Percentiles rank a stretch among this genome's conserved stretches.
phyloP scores from a whole-genome alignment of 2,329 filamentous ascomycete genomes.

The Lasiodiplodia gonubiensis region DNA sequence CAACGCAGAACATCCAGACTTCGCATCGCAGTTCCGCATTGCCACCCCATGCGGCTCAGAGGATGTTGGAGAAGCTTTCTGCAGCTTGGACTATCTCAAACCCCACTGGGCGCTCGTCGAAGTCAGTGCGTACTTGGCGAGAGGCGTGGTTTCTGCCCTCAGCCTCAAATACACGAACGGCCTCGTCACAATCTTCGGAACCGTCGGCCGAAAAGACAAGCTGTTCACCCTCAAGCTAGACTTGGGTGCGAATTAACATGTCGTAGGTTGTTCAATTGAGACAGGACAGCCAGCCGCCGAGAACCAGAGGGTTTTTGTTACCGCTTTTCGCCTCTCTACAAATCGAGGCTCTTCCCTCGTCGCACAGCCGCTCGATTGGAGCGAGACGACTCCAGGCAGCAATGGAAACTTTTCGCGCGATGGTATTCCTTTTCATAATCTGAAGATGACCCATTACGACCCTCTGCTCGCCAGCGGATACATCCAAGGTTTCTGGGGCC shows the following conservation, averaged over 20 bases:
- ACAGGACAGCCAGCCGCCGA: neutral
- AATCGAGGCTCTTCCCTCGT: neutral
- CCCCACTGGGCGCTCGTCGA: neutral
- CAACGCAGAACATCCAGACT: neutral
- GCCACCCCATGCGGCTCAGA: neutral
- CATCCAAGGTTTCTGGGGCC: neutral
- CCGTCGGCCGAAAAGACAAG: neutral
- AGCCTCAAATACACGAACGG: neutral
- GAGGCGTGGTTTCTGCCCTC: neutral
- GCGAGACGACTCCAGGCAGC: neutral
- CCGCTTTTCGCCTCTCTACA: neutral
- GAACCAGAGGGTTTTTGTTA: neutral
- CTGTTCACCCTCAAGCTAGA: neutral
- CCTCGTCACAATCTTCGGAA: neutral
- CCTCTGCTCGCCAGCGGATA: neutral
- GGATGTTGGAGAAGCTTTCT: neutral
- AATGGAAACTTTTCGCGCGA: neutral
- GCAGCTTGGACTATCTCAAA: neutral
- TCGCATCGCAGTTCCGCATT: neutral
- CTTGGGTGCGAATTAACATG: neutral
- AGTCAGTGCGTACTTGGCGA: neutral
- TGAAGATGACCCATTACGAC: neutral
- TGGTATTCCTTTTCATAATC: neutral
- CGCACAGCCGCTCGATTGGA: neutral
- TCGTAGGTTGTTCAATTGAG: neutral